These are phyloP conservation scores for Apiospora kogelbergensis DNA, from an alignment of 2,329 filamentous ascomycete species.

Conservation along the genomic window DNA sequence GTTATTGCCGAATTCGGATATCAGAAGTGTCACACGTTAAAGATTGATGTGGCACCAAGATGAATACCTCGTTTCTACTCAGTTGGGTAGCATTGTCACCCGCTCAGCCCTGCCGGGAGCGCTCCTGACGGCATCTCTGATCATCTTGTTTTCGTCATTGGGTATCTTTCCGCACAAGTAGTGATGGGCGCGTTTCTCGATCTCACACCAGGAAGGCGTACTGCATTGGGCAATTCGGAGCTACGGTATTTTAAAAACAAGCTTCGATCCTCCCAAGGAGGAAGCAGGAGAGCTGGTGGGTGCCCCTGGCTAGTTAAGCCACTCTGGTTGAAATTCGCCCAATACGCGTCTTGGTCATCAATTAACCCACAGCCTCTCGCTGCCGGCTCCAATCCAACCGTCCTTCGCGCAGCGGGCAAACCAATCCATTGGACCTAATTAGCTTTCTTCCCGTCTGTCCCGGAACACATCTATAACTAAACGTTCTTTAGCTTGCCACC, in stretches of 20 bases:
- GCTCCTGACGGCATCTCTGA: not conserved
- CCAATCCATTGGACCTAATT: not conserved
- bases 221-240: not conserved
- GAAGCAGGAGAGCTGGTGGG: not conserved
- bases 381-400: not conserved
- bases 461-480: not conserved
- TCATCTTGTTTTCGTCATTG: not conserved
- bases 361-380: not conserved
- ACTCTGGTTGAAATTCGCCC: not conserved
- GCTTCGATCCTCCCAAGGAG: not conserved
- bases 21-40: not conserved
- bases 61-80: not conserved
- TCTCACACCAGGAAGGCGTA: too few relatives aligned
- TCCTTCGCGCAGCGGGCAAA: not conserved
- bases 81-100: not conserved
- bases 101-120: not conserved
- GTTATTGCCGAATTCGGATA: not conserved
- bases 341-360: not conserved
- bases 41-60: not conserved
- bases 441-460: too few relatives aligned
- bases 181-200: not conserved
- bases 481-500: not conserved
- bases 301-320: not conserved
- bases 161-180: not conserved
- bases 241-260: not conserved